These are phyloP conservation scores for Heterobasidion irregulare DNA, from an alignment of 1,284 basidiomycete species.

Conservation along the genomic window DNA sequence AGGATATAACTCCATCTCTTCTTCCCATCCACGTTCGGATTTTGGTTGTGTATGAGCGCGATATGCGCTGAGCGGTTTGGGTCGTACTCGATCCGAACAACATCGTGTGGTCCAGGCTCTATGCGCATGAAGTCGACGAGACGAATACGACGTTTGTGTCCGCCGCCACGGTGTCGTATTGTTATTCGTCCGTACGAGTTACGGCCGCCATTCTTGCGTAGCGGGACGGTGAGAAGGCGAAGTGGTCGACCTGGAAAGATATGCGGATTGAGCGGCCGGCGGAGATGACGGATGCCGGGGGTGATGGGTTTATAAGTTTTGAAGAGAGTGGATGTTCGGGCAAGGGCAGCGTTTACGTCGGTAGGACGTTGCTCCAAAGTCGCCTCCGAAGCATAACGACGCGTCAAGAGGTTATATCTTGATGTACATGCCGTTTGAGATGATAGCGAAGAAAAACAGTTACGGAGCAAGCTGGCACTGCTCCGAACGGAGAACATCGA, in stretches of 20 bases:
- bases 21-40: conserved; percentile 34
- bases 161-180: conserved; percentile 86
- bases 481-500: conserved; percentile 12
- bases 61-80: conserved; percentile 93
- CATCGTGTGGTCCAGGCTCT: conserved; percentile 77
- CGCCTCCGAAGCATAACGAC: conserved; percentile 22
- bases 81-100: conserved; percentile 95
- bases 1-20: conserved; percentile 81
- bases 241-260: conserved; percentile 81
- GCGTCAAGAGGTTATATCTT: neutral
- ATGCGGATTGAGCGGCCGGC: conserved; percentile 75
- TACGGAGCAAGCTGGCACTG: conserved; percentile 7
- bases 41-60: conserved; percentile 69
- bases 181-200: conserved; percentile 83
- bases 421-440: neutral
- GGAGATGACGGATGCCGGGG: conserved; percentile 82
- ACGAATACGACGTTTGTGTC: conserved; percentile 83
- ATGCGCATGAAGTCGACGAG: conserved; percentile 81
- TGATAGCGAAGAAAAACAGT: conserved; percentile 2
- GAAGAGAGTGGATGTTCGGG: conserved; percentile 50
- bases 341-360: conserved; percentile 25
- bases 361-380: conserved; percentile 15
- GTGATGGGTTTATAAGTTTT: conserved; percentile 90
- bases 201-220: conserved; percentile 82
- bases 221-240: conserved; percentile 76